Conservation (phyloP, 73 alveolate species). For the Paramecium bursaria region DNA sequence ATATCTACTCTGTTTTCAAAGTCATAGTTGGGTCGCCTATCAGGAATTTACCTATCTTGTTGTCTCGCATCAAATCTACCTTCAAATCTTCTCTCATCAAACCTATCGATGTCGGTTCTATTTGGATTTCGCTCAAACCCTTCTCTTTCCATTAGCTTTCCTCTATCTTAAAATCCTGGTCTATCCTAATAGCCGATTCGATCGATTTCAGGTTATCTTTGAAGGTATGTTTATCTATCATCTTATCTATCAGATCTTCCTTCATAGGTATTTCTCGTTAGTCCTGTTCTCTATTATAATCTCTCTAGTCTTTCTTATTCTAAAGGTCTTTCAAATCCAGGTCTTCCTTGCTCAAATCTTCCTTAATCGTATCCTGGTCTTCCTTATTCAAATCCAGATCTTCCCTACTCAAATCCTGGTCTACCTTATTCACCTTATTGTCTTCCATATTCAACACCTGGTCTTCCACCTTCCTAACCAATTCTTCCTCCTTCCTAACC, state of each 20-base stretch:
- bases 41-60: no score
- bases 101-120: background rate
- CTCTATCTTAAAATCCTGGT: background rate
- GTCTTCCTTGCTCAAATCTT: background rate
- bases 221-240: no score
- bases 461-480: no score
- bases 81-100: background rate
- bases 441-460: conserved; percentile 3
- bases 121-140: background rate
- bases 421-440: background rate
- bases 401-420: background rate
- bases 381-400: background rate
- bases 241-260: conserved; percentile 19
- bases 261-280: background rate
- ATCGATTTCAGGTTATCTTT: no score
- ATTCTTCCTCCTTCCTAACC: no score
- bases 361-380: background rate
- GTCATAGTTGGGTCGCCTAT: background rate
- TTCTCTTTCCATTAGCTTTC: background rate
- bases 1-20: background rate
- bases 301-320: background rate
- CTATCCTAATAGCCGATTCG: no score
- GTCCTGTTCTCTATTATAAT: background rate
- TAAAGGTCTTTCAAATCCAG: background rate
- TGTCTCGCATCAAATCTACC: no score